Base-by-base conservation (phyloP, 495 filamentous ascomycete genomes). In the Lasiosphaeria ovina region DNA sequence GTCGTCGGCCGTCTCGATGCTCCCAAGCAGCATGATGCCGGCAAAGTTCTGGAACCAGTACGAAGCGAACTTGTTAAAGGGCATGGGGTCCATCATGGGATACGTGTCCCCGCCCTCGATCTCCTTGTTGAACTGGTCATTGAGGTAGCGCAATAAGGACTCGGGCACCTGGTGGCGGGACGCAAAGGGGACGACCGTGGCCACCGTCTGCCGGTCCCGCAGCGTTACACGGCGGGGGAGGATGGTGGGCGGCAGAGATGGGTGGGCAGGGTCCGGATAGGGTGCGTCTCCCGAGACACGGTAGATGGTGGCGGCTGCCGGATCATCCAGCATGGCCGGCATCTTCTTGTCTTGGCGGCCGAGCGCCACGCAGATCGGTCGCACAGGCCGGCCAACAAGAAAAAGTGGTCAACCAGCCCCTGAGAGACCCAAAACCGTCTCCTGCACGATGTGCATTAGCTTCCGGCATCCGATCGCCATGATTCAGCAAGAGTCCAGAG, bases 21-120 rank as follows among this genome's bases (percentile, higher is more conserved):
- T 85, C 14, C 94, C 94, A 12, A 96, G 81, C 3, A 98, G 77
- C 93, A 98, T 97, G 62, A 98, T 84, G 8, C 91, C 93, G 51
- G 83, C 93, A 65, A 98, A 97, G 65, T 92, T 95, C 61, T 91
- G 90, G 70, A 98, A 95, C 94, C 94, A 98, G 70, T 96, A 98
- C 35, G 85, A 80, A 11, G 86, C 86, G 62, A 98, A 98, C 45
- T 86, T 85, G 3, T 86, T 83, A 24, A 89, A 73, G 5, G 89
- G 76, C 76, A 98, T 85, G 11, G 87, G 80, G 33, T 91, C 87
- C 59, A 90, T 84, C 87, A 97, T 93, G 47, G 94, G 93, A 77
- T 97, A 98, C 2, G 95, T 97, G 70, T 98, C 92, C 38, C 94
- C 94, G 69, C 90, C 89, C 70, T 96, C 92, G 64, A 98, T 96